Evolutionary conservation across 306 rosid genomes (phyloP).

Genomic region (Vigna hirtella): DNA sequence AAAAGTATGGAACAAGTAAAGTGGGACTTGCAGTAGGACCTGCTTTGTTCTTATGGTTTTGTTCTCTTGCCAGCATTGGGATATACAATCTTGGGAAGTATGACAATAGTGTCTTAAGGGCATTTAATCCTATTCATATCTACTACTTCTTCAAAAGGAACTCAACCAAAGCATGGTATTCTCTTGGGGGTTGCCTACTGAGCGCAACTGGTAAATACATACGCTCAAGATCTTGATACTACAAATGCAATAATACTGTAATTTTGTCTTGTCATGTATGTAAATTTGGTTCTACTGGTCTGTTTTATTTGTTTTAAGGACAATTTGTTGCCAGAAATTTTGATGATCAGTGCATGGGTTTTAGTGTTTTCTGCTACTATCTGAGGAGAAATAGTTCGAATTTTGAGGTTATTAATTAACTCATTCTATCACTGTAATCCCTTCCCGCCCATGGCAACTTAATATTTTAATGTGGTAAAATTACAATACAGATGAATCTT

Average conservation of each 20-base stretch:
- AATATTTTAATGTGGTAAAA: constrained; percentile 25
- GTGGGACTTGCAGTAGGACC: constrained; percentile 95
- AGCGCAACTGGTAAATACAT: constrained; percentile 88
- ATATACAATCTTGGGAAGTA: constrained; percentile 86
- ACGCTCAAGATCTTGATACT: constrained; percentile 36
- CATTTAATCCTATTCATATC: constrained; percentile 91
- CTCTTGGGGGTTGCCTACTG: constrained; percentile 97
- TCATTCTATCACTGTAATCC: not conserved
- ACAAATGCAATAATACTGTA: constrained; percentile 35
- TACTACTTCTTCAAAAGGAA: constrained; percentile 93
- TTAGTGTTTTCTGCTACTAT: constrained; percentile 7
- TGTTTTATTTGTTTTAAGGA: constrained; percentile 30
- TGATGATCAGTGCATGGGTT: constrained; percentile 24
- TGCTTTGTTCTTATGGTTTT: constrained; percentile 94
- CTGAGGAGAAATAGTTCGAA: not conserved
- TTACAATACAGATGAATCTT: constrained; percentile 2
- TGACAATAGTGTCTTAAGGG: constrained; percentile 75
- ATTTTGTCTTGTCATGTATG: constrained; percentile 26
- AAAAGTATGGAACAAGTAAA: constrained; percentile 96
- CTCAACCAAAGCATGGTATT: constrained; percentile 92
- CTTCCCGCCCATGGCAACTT: constrained; percentile 1
- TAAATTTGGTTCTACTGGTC: constrained; percentile 31
- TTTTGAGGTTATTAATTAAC: constrained; percentile 20
- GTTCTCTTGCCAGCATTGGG: constrained; percentile 86
- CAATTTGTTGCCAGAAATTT: constrained; percentile 19